Conservation (phyloP, 1,284 basidiomycete species). For the Amylostereum areolatum region DNA sequence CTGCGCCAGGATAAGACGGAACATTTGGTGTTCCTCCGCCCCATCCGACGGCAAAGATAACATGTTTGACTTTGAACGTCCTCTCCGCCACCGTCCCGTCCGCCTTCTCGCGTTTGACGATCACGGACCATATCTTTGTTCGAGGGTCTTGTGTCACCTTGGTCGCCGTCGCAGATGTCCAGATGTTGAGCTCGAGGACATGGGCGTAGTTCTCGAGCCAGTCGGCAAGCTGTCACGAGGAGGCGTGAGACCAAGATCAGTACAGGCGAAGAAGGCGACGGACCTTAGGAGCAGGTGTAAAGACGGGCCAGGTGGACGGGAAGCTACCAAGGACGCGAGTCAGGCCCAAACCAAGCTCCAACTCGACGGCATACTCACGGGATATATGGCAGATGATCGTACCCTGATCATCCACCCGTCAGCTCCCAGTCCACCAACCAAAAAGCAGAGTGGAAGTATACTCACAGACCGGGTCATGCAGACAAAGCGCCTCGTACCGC, state of each 20-base stretch:
- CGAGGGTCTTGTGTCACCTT: slow-evolving; percentile 36
- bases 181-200: slow-evolving; percentile 57
- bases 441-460: slow-evolving; percentile 8
- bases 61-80: slow-evolving; percentile 46
- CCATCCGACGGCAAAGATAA: slow-evolving; percentile 59
- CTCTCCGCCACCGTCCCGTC: slow-evolving; percentile 34
- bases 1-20: slow-evolving; percentile 39
- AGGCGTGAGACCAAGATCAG: slow-evolving; percentile 5
- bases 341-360: slow-evolving; percentile 1
- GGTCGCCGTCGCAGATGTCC: slow-evolving; percentile 49
- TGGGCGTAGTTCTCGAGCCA: slow-evolving; percentile 67
- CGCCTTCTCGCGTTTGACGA: slow-evolving; percentile 35
- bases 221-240: slow-evolving; percentile 47
- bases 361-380: slow-evolving; percentile 18
- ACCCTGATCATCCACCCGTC: slow-evolving; percentile 11
- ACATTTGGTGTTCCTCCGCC: slow-evolving; percentile 45
- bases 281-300: slow-evolving; percentile 50
- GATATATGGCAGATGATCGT: slow-evolving; percentile 20
- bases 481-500: slow-evolving; percentile 53
- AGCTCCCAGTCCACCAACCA: slow-evolving; percentile 6
- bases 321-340: slow-evolving; percentile 30
- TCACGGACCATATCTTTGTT: slow-evolving; percentile 49
- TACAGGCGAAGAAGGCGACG: not conserved
- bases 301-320: slow-evolving; percentile 57
- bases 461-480: slow-evolving; percentile 65